Conservation (phyloP, 371 early-diverging fungal species). For the Syncephalastrum monosporum region DNA sequence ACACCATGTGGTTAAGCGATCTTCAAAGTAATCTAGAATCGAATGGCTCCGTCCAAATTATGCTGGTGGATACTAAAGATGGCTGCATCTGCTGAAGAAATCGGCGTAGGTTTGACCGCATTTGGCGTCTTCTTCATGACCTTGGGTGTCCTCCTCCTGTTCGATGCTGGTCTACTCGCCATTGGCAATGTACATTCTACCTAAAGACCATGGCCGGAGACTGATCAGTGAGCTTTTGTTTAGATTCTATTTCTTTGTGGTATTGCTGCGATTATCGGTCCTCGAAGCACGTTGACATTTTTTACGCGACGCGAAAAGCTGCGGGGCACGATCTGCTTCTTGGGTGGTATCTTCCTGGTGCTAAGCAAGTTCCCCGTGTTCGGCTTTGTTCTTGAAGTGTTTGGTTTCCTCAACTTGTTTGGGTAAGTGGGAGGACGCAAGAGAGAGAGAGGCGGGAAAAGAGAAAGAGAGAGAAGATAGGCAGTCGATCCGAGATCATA, state of each 20-base stretch:
- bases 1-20: conserved; percentile 78
- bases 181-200: conserved; percentile 86
- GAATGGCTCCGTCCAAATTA: too few species aligned
- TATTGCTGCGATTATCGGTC: conserved; percentile 85
- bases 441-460: too few species aligned
- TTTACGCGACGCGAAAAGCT: conserved; percentile 81
- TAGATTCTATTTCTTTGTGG: conserved; percentile 92
- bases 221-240: not conserved
- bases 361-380: conserved; percentile 86
- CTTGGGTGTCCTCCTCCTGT: conserved; percentile 88
- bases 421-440: conserved; percentile 59
- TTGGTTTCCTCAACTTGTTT: conserved; percentile 96
- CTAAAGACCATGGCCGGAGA: not conserved
- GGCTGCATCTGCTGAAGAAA: conserved; percentile 57
- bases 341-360: conserved; percentile 88
- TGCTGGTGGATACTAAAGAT: too few species aligned
- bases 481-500: not conserved
- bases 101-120: conserved; percentile 95
- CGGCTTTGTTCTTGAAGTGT: conserved; percentile 88
- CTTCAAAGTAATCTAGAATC: conserved; percentile 63
- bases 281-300: conserved; percentile 80
- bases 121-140: conserved; percentile 93
- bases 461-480: too few species aligned
- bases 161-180: conserved; percentile 93
- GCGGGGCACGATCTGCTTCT: conserved; percentile 88